Conservation (phyloP, 345 rosid genomes). For the Limnanthes douglasii region DNA sequence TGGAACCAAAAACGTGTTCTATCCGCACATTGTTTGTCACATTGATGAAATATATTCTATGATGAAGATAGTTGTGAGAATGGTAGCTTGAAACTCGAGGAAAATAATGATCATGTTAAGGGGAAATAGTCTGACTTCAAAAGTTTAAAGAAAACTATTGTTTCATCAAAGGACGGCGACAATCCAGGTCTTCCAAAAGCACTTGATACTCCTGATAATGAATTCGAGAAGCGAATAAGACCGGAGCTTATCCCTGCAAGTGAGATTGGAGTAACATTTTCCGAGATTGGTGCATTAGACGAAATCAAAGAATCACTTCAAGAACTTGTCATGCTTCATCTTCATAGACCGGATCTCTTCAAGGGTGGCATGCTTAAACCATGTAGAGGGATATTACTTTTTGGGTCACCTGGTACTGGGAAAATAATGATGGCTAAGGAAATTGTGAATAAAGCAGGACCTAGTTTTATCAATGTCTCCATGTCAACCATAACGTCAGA, state of each 20-base stretch:
- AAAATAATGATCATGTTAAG: too few relatives aligned
- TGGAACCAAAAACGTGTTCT: conserved; percentile 20
- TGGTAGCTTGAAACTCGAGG: background rate
- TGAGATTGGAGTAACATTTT: background rate
- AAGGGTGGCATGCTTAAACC: background rate
- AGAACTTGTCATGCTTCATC: background rate
- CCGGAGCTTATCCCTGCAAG: background rate
- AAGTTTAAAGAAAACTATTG: too few relatives aligned
- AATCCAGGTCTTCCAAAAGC: too few relatives aligned
- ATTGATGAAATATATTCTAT: conserved; percentile 19
- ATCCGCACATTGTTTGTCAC: conserved; percentile 20
- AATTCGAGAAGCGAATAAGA: background rate
- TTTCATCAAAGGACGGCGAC: too few relatives aligned
- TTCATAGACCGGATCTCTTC: background rate
- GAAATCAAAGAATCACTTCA: background rate
- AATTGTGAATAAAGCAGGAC: conserved; percentile 61
- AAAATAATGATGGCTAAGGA: conserved; percentile 81
- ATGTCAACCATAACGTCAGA: conserved; percentile 72
- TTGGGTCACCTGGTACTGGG: too few relatives aligned
- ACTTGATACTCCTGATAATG: background rate
- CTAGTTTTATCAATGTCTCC: conserved; percentile 67
- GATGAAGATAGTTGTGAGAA: too few relatives aligned
- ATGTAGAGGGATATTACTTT: too few relatives aligned
- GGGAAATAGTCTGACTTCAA: too few relatives aligned
- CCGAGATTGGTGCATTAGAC: background rate